Conservation (phyloP, 2,329 filamentous ascomycete species). For the Cercospora berteroae region DNA sequence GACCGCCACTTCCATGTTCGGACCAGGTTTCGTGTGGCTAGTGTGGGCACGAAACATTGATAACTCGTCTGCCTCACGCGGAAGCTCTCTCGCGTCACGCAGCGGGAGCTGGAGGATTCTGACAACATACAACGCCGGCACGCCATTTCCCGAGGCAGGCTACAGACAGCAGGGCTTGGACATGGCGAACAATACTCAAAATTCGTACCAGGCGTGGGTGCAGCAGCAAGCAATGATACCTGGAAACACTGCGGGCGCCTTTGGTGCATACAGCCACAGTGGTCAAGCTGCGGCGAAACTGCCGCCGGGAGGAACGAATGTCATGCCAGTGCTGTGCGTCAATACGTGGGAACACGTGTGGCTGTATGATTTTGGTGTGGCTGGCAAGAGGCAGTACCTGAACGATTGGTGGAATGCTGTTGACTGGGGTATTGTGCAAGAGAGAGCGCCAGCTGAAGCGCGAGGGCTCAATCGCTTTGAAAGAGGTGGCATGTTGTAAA, state of each 20-base stretch:
- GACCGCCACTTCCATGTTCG: conserved; percentile 88
- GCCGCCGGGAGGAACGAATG: conserved; percentile 65
- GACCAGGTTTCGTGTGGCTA: conserved; percentile 95
- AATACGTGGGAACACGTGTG: conserved; percentile 97
- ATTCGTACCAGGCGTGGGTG: conserved; percentile 25
- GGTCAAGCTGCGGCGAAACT: conserved; percentile 40
- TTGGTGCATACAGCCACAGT: conserved; percentile 37
- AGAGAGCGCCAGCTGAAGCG: conserved; percentile 19
- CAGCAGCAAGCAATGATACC: conserved; percentile 21
- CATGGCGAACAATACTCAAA: conserved; percentile 60
- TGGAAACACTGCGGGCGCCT: conserved; percentile 42
- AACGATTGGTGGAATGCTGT: conserved; percentile 84
- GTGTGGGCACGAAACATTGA: conserved; percentile 49
- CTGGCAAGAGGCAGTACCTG: conserved; percentile 73
- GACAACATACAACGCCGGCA: conserved; percentile 86
- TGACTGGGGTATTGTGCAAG: conserved; percentile 73
- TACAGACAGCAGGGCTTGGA: conserved; percentile 68
- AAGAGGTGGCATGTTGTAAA: background rate
- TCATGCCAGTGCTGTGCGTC: conserved; percentile 79
- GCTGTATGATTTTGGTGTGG: conserved; percentile 75
- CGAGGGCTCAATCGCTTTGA: conserved; percentile 12
- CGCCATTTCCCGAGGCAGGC: conserved; percentile 81
- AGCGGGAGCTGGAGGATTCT: conserved; percentile 64
- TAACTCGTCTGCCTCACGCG: conserved; percentile 1
- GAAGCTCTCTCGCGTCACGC: conserved; percentile 39